These are phyloP conservation scores for Exophiala spinifera DNA, from an alignment of 2,329 filamentous ascomycete genomes.

Conservation along the genomic window DNA sequence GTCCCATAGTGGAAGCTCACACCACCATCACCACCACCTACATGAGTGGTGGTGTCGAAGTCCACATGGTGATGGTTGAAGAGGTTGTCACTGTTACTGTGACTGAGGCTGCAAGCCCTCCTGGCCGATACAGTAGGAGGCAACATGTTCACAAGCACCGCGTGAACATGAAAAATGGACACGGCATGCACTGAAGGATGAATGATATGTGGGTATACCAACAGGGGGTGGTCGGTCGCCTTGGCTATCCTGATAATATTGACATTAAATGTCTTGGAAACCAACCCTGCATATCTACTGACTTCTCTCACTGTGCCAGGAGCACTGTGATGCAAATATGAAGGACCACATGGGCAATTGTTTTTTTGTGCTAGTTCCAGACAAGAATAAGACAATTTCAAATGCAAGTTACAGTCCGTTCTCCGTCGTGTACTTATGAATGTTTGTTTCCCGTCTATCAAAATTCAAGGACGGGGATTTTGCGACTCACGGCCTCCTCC, in stretches of 20 bases:
- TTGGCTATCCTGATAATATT: slow-evolving; percentile 21
- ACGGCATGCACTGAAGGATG: slow-evolving; percentile 1
- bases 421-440: too few relatives aligned
- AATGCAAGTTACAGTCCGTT: background rate
- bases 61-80: slow-evolving; percentile 27
- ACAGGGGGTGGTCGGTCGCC: slow-evolving; percentile 10
- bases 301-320: slow-evolving; percentile 11
- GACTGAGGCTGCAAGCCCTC: background rate
- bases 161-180: slow-evolving; percentile 6
- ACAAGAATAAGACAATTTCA: background rate
- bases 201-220: slow-evolving; percentile 16
- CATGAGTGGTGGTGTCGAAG: slow-evolving; percentile 21
- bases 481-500: too few relatives aligned
- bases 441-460: too few relatives aligned
- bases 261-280: slow-evolving; percentile 23
- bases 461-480: too few relatives aligned
- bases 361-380: background rate
- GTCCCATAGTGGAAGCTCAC: background rate
- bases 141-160: slow-evolving; percentile 19
- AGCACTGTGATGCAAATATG: slow-evolving; percentile 11
- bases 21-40: slow-evolving; percentile 20
- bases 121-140: slow-evolving; percentile 7
- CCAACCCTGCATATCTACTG: slow-evolving; percentile 1
- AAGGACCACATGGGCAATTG: background rate
- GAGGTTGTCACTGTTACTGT: slow-evolving; percentile 29